Conservation (phyloP, 176 grass and related monocot genomes). For the Juncus inflexus region DNA sequence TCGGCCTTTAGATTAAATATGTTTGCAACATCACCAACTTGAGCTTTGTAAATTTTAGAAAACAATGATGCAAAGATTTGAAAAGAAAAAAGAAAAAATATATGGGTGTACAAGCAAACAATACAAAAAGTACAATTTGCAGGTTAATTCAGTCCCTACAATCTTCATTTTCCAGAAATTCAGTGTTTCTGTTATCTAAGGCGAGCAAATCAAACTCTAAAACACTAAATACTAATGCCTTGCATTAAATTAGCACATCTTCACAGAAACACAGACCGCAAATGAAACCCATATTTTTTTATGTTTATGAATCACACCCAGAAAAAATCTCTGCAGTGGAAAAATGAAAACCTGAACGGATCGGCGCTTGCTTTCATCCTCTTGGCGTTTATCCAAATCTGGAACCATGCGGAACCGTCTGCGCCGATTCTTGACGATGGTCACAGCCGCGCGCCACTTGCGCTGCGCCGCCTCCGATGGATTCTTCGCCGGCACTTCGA, state of each 20-base stretch:
- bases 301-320: too few relatives aligned
- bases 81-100: too few relatives aligned
- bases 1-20: too few relatives aligned
- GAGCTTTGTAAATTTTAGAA: too few relatives aligned
- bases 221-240: not conserved
- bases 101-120: too few relatives aligned
- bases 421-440: slow-evolving; percentile 60
- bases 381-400: slow-evolving; percentile 52
- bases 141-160: too few relatives aligned
- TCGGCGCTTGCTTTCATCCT: slow-evolving; percentile 38
- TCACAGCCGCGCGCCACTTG: slow-evolving; percentile 61
- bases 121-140: too few relatives aligned
- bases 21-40: too few relatives aligned
- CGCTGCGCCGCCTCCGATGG: slow-evolving; percentile 63
- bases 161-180: too few relatives aligned
- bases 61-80: too few relatives aligned
- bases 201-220: too few relatives aligned
- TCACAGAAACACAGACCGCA: not conserved
- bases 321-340: not conserved
- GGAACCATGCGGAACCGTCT: slow-evolving; percentile 81
- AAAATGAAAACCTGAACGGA: slow-evolving; percentile 42
- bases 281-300: not conserved
- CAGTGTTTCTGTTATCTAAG: too few relatives aligned
- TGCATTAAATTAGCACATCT: not conserved
- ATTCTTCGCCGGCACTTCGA: slow-evolving; percentile 68